Percentiles rank a stretch among this genome's conserved stretches.
These are phyloP conservation scores for Carallia pectinifolia DNA, from an alignment of 345 rosid species.

Conservation along the genomic window DNA sequence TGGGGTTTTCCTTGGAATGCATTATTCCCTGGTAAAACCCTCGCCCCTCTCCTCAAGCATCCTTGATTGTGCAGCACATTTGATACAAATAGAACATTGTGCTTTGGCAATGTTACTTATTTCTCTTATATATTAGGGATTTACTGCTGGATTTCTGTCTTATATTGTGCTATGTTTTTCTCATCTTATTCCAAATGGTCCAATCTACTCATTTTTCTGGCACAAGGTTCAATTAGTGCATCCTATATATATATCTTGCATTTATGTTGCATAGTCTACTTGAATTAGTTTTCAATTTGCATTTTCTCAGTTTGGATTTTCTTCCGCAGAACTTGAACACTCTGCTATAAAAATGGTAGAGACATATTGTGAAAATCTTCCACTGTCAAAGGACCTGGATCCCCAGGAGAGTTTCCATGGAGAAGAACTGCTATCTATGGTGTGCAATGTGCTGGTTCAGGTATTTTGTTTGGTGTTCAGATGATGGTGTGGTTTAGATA, in stretches of 20 bases:
- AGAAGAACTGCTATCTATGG: slow-evolving; percentile 80
- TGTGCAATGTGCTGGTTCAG: slow-evolving; percentile 80
- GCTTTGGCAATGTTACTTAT: background rate
- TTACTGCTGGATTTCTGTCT: background rate
- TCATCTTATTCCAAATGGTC: background rate
- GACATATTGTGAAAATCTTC: slow-evolving; percentile 67
- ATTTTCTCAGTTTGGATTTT: slow-evolving; percentile 16
- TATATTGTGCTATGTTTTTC: background rate
- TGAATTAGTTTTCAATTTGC: slow-evolving; percentile 9
- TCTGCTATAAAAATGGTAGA: slow-evolving; percentile 60
- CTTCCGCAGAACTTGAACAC: slow-evolving; percentile 58
- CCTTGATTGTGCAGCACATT: no score
- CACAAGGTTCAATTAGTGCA: background rate
- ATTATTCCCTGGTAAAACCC: no score
- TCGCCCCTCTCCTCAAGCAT: no score
- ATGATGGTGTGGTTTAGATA: background rate
- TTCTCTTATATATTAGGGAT: background rate
- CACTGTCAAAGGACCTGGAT: slow-evolving; percentile 87
- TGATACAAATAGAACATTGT: no score
- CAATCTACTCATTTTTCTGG: background rate
- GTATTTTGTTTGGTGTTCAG: slow-evolving; percentile 33
- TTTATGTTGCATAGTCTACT: background rate
- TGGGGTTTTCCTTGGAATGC: no score
- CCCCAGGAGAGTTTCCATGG: slow-evolving; percentile 92
- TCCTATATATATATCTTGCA: background rate